phyloP scores from a whole-genome alignment of 495 filamentous ascomycete species.

The Lentithecium fluviatile region DNA sequence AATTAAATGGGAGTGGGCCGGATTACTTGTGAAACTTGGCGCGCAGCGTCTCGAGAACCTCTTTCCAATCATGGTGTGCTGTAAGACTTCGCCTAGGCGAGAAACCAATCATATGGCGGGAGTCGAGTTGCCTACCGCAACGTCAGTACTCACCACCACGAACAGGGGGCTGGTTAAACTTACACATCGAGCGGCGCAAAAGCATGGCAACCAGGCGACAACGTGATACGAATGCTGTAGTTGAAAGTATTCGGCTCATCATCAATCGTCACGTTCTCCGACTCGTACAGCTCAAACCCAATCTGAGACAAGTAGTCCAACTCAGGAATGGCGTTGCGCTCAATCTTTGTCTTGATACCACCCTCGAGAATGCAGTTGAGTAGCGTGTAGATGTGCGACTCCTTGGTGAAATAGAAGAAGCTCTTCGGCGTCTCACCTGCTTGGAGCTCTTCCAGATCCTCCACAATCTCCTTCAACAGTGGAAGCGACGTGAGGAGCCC shows the following conservation, averaged over 20 bases:
- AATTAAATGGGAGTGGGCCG: slow-evolving; percentile 2
- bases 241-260: slow-evolving; percentile 67
- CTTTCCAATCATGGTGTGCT: slow-evolving; percentile 91
- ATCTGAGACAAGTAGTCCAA: slow-evolving; percentile 97
- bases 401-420: slow-evolving; percentile 98
- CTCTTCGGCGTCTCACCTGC: slow-evolving; percentile 88
- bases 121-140: slow-evolving; percentile 67
- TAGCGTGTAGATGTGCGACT: slow-evolving; percentile 96
- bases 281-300: slow-evolving; percentile 96
- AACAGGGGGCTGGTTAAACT: slow-evolving; percentile 5
- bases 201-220: slow-evolving; percentile 92
- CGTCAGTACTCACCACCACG: slow-evolving; percentile 2
- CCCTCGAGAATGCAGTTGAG: slow-evolving; percentile 97
- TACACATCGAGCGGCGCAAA: slow-evolving; percentile 89
- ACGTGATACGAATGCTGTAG: slow-evolving; percentile 93
- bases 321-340: slow-evolving; percentile 88
- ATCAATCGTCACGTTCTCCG: slow-evolving; percentile 64
- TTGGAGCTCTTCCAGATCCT: slow-evolving; percentile 95
- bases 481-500: slow-evolving; percentile 91
- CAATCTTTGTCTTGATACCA: slow-evolving; percentile 88
- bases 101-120: slow-evolving; percentile 89
- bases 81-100: slow-evolving; percentile 85
- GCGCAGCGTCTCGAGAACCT: slow-evolving; percentile 87
- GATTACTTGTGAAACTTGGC: slow-evolving; percentile 92
- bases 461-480: slow-evolving; percentile 90